These are phyloP conservation scores for Ceratocystis colombiana DNA, from an alignment of 2,329 filamentous ascomycete species.

Conservation along the genomic window DNA sequence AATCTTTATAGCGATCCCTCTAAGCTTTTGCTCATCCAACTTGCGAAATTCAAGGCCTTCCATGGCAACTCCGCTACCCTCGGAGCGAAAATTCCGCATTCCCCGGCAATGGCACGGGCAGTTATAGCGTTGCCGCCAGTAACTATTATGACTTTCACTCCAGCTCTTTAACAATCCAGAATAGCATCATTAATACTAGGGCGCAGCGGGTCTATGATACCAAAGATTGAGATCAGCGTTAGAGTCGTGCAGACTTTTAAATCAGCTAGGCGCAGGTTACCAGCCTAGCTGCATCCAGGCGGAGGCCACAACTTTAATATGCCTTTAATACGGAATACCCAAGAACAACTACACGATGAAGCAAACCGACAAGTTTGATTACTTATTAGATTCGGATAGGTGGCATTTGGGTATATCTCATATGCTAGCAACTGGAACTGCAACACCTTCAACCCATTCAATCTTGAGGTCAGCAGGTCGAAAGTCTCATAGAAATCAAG, in stretches of 20 bases:
- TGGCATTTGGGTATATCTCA: constrained; percentile 15
- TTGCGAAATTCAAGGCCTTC: constrained; percentile 58
- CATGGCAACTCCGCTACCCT: constrained; percentile 50
- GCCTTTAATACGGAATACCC: constrained; percentile 11
- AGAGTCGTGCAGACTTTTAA: constrained; percentile 47
- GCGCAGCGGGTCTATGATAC: constrained; percentile 60
- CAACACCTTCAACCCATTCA: constrained; percentile 29
- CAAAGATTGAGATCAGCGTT: constrained; percentile 61
- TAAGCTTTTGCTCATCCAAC: constrained; percentile 49
- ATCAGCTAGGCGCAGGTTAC: constrained; percentile 38
- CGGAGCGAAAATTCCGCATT: constrained; percentile 56
- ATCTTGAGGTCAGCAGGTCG: constrained; percentile 33
- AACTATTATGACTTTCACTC: constrained; percentile 61
- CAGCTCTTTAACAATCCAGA: constrained; percentile 51
- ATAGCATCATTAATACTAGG: constrained; percentile 56
- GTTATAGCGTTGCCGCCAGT: constrained; percentile 63
- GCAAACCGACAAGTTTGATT: constrained; percentile 13
- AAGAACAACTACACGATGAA: constrained; percentile 26
- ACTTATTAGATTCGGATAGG: not conserved
- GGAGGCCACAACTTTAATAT: constrained; percentile 55
- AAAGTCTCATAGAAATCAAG: constrained; percentile 60
- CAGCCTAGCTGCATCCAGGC: constrained; percentile 41
- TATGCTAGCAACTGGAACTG: constrained; percentile 27
- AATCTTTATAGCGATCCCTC: constrained; percentile 46
- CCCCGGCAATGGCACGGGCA: constrained; percentile 60